These are phyloP conservation scores for Cenococcum geophilum DNA, from an alignment of 495 filamentous ascomycete species.

Conservation along the genomic window DNA sequence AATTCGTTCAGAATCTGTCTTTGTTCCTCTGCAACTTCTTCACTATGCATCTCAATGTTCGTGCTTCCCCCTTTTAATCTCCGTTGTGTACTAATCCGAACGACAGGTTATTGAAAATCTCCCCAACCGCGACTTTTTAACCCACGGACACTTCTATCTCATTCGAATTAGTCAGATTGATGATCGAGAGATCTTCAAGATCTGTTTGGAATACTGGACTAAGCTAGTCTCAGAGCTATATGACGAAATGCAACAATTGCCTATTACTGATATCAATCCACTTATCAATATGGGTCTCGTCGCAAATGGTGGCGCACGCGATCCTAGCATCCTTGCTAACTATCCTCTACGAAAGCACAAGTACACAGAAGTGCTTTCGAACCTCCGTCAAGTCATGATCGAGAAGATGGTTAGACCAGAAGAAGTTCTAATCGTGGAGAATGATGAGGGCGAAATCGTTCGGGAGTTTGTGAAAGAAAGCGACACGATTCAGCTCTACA, in stretches of 20 bases:
- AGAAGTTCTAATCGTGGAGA: conserved; percentile 98
- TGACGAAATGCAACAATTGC: conserved; percentile 95
- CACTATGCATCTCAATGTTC: conserved; percentile 78
- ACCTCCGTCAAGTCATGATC: conserved; percentile 95
- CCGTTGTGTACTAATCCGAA: conserved; percentile 11
- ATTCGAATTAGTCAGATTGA: conserved; percentile 98
- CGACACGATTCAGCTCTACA: conserved; percentile 98
- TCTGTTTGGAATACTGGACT: conserved; percentile 98
- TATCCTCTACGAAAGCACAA: conserved; percentile 96
- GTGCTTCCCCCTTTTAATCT: conserved; percentile 32
- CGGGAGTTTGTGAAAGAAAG: conserved; percentile 99
- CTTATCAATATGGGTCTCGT: conserved; percentile 70
- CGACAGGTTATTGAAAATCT: conserved; percentile 85
- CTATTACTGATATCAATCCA: conserved; percentile 84
- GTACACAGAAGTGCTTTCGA: conserved; percentile 87
- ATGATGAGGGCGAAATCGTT: conserved; percentile 98
- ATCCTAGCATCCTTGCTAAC: conserved; percentile 72
- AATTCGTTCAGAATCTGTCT: conserved; percentile 94
- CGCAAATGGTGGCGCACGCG: conserved; percentile 72
- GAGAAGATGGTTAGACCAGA: conserved; percentile 99
- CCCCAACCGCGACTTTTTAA: conserved; percentile 88
- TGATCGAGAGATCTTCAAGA: conserved; percentile 98
- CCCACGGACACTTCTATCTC: conserved; percentile 93
- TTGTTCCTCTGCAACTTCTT: conserved; percentile 97
- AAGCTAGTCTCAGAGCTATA: conserved; percentile 97